Evolutionary conservation across 1,284 basidiomycete species (phyloP).

Genomic region (Microbotryum intermedium): DNA sequence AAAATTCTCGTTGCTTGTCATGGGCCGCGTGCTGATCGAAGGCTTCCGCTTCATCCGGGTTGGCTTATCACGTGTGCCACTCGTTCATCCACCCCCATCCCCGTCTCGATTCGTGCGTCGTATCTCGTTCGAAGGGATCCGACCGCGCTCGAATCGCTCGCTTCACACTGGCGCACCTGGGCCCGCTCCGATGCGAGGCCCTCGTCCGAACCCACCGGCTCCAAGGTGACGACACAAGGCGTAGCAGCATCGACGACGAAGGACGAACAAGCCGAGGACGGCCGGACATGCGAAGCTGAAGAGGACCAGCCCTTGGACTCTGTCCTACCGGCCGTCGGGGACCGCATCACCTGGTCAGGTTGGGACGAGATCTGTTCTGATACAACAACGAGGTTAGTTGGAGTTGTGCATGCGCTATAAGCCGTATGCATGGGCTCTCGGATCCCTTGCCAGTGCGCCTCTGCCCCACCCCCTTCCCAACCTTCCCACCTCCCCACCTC

Average conservation of each 20-base stretch:
- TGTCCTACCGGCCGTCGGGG: neutral
- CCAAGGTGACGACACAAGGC: neutral
- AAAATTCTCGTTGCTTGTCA: no score
- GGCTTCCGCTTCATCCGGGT: no score
- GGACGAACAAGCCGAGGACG: neutral
- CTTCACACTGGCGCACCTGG: slow-evolving; percentile 4
- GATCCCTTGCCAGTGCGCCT: neutral
- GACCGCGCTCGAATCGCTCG: neutral
- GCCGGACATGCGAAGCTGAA: neutral
- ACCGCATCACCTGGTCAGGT: slow-evolving; percentile 1
- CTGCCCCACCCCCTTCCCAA: neutral
- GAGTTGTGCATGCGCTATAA: neutral
- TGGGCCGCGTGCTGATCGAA: no score
- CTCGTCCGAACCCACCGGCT: neutral
- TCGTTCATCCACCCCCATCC: no score
- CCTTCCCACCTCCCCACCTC: neutral
- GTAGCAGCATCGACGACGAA: neutral
- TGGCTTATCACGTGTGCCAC: no score
- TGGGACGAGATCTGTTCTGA: slow-evolving; percentile 5
- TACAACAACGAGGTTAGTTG: neutral
- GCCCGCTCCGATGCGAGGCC: neutral
- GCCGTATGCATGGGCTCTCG: neutral
- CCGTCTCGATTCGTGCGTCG: no score
- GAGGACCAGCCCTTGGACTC: no score
- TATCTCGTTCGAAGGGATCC: neutral